Conservation (phyloP, 2,329 filamentous ascomycete species). For the Sclerotinia borealis region DNA sequence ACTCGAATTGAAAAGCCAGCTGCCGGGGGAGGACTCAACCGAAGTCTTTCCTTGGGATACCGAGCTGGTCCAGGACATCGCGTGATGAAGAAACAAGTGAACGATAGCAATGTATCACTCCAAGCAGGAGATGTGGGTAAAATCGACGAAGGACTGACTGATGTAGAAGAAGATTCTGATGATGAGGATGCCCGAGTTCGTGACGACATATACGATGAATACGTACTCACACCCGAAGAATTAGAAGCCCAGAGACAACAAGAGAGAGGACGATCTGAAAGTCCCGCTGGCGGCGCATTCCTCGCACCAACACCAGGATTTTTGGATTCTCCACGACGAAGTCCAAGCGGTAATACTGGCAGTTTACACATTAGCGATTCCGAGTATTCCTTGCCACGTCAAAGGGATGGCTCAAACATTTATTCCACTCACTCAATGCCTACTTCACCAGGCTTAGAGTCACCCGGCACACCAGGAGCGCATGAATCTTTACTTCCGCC, state of each 20-base stretch:
- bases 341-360: neutral
- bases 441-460: constrained; percentile 5
- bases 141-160: constrained; percentile 7
- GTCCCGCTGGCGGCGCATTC: constrained; percentile 3
- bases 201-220: constrained; percentile 13
- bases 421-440: constrained; percentile 10
- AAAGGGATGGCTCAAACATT: constrained; percentile 1
- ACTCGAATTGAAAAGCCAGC: constrained; percentile 1
- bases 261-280: constrained; percentile 6
- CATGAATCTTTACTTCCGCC: constrained; percentile 15
- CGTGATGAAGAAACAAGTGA: neutral
- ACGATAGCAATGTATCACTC: neutral
- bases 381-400: constrained; percentile 7
- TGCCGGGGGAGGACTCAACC: constrained; percentile 5
- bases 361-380: constrained; percentile 13
- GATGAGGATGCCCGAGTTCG: constrained; percentile 3
- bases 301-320: constrained; percentile 4
- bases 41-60: constrained; percentile 12
- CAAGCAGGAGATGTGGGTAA: neutral
- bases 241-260: constrained; percentile 4
- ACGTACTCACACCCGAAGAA: constrained; percentile 11
- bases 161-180: constrained; percentile 10
- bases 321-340: constrained; percentile 5
- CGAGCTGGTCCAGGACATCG: constrained; percentile 13
- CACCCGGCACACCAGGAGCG: constrained; percentile 4